phyloP scores from a whole-genome alignment of 108 stramenopile species.

The Cyclotella atomus region DNA sequence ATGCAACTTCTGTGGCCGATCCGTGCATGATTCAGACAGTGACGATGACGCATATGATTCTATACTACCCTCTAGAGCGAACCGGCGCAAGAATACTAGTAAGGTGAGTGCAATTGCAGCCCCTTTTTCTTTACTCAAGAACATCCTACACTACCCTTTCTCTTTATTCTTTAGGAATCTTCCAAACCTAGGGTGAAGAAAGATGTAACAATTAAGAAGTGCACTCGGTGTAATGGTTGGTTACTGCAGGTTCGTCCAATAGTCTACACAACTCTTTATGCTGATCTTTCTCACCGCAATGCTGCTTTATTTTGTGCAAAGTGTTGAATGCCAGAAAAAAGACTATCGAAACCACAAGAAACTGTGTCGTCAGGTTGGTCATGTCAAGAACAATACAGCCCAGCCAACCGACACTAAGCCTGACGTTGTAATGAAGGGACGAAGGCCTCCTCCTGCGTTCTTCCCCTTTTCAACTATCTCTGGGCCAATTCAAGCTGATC shows the following conservation, averaged over 20 bases:
- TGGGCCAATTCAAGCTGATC: not conserved
- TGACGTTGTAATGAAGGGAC: too few relatives aligned
- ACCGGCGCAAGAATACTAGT: not conserved
- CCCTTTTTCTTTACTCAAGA: not conserved
- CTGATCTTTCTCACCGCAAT: not conserved
- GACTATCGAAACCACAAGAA: conserved; percentile 4
- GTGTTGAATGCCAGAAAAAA: conserved; percentile 4
- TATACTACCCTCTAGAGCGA: not conserved
- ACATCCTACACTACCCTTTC: not conserved
- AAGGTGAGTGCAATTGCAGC: not conserved
- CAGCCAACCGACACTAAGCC: not conserved
- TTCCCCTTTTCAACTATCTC: too few relatives aligned
- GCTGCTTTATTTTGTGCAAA: not conserved
- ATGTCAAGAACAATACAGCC: not conserved
- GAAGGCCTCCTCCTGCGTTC: too few relatives aligned
- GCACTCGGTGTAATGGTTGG: conserved; percentile 4
- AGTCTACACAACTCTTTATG: not conserved
- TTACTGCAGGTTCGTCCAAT: conserved; percentile 3
- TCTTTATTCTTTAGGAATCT: not conserved
- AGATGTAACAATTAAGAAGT: not conserved
- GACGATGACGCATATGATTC: not conserved
- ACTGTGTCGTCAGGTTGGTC: not conserved
- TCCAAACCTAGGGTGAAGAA: not conserved
- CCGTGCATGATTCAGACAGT: not conserved
- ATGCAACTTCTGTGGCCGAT: conserved; percentile 1